These are phyloP conservation scores for Fusarium lateritium DNA, from an alignment of 2,329 filamentous ascomycete genomes.

Conservation along the genomic window DNA sequence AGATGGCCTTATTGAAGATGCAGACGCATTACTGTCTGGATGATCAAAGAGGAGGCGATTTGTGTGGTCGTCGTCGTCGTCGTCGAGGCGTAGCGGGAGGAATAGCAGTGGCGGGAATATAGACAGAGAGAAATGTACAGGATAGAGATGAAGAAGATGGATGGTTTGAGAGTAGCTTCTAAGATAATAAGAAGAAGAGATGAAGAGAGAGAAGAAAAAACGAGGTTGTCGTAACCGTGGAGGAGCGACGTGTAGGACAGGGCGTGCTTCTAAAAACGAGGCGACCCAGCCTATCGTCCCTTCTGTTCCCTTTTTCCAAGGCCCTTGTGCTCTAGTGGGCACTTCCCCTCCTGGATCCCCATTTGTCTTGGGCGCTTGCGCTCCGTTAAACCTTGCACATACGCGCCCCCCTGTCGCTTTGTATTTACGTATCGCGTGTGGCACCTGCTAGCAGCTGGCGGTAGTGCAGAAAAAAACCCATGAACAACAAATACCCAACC, in stretches of 20 bases:
- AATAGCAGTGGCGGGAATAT: constrained; percentile 14
- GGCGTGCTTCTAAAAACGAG: constrained; percentile 49
- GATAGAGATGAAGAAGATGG: constrained; percentile 10
- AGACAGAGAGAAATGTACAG: constrained; percentile 7
- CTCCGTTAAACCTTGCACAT: constrained; percentile 53
- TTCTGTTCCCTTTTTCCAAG: constrained; percentile 44
- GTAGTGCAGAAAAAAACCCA: constrained; percentile 14
- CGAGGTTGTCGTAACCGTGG: constrained; percentile 44
- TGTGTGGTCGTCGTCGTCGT: constrained; percentile 16
- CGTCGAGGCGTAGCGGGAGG: constrained; percentile 6
- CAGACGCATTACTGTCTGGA: constrained; percentile 48
- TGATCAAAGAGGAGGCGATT: constrained; percentile 38
- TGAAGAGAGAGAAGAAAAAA: constrained; percentile 29
- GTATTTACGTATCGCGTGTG: constrained; percentile 29
- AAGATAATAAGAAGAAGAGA: constrained; percentile 21
- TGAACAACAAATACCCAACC: constrained; percentile 33
- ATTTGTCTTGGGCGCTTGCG: constrained; percentile 41
- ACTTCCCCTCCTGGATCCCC: constrained; percentile 36
- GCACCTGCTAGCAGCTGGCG: constrained; percentile 33
- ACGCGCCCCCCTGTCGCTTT: constrained; percentile 47
- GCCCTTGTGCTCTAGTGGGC: constrained; percentile 23
- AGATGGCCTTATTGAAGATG: constrained; percentile 47
- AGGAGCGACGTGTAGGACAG: constrained; percentile 47
- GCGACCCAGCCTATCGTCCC: constrained; percentile 47
- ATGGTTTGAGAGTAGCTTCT: constrained; percentile 1